Percentiles rank a stretch among this genome's conserved stretches.
Evolutionary conservation across 2,329 filamentous ascomycete species (phyloP).

Genomic region (Aspergillus costaricaensis): DNA sequence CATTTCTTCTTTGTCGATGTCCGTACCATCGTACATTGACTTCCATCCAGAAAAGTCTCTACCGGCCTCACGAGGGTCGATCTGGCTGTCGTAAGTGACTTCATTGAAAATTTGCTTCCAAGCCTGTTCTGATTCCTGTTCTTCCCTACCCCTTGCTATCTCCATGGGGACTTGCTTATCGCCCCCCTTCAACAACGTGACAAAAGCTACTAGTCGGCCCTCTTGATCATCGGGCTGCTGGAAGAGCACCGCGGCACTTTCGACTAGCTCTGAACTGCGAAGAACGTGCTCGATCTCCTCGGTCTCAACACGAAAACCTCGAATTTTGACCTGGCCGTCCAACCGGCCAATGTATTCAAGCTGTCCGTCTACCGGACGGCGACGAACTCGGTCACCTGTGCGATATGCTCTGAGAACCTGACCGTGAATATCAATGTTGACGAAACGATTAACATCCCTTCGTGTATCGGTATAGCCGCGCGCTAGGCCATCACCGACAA

Average conservation of each 20-base stretch:
- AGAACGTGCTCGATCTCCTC: conserved; percentile 7
- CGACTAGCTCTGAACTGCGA: neutral
- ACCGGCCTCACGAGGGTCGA: neutral
- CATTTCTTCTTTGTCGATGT: conserved; percentile 4
- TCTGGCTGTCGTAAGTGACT: neutral
- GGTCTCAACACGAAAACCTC: conserved; percentile 6
- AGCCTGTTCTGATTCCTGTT: neutral
- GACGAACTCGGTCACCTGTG: conserved; percentile 4
- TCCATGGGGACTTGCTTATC: neutral
- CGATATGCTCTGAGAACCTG: neutral
- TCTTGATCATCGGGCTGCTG: neutral
- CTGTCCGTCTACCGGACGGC: neutral
- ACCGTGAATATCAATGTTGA: neutral
- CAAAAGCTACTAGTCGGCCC: neutral
- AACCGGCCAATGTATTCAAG: conserved; percentile 8
- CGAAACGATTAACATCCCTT: neutral
- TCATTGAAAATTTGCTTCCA: neutral
- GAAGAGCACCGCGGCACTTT: neutral
- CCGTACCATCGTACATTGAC: conserved; percentile 8
- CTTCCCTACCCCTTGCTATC: neutral
- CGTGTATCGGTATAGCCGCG: neutral
- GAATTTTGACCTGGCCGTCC: conserved; percentile 10
- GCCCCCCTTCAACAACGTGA: neutral
- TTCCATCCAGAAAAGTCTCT: conserved; percentile 7
- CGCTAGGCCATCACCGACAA: conserved; percentile 1